These are phyloP conservation scores for Oryza meyeriana DNA, from an alignment of 176 grass and related monocot species.

Conservation along the genomic window DNA sequence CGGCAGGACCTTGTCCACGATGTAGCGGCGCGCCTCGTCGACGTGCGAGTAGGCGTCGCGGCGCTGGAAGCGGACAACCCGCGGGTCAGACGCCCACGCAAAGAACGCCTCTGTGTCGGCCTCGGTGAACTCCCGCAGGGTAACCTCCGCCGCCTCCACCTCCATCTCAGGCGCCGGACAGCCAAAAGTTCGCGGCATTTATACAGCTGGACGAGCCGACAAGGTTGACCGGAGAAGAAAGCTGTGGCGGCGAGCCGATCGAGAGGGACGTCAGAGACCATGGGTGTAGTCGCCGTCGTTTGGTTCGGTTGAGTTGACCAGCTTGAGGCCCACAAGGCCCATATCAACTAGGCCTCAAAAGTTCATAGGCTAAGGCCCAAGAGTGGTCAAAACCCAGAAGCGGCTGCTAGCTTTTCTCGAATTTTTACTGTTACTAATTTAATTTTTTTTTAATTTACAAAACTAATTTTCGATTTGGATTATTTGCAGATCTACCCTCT, in stretches of 20 bases:
- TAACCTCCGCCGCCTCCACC: constrained; percentile 10
- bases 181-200: background rate
- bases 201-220: background rate
- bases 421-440: too few relatives aligned
- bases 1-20: constrained; percentile 54
- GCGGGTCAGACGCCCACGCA: constrained; percentile 65
- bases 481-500: too few relatives aligned
- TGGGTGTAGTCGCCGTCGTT: background rate
- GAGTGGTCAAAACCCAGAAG: background rate
- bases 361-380: background rate
- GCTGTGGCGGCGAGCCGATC: too few relatives aligned
- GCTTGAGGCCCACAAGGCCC: background rate
- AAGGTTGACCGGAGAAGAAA: constrained; percentile 13
- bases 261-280: background rate
- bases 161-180: background rate
- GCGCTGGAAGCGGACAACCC: constrained; percentile 64
- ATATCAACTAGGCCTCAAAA: background rate
- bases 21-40: constrained; percentile 57
- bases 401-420: too few relatives aligned
- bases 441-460: too few relatives aligned
- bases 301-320: background rate
- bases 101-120: constrained; percentile 62
- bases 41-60: constrained; percentile 40
- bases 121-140: constrained; percentile 59
- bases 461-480: too few relatives aligned